These are phyloP conservation scores for Sporothrix euskadiensis DNA, from an alignment of 2,329 filamentous ascomycete genomes.

Conservation along the genomic window DNA sequence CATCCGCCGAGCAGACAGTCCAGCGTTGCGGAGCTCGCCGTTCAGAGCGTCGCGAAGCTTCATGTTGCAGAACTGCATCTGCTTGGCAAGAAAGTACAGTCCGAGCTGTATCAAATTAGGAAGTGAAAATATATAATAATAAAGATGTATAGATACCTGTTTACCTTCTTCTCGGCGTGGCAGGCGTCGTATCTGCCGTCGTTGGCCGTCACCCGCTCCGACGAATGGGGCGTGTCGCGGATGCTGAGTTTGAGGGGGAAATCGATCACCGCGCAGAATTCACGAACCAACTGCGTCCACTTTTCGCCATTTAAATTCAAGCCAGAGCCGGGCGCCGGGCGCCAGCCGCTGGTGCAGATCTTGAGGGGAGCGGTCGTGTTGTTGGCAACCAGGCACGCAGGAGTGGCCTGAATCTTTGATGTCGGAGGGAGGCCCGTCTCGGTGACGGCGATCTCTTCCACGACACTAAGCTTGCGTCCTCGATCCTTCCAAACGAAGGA, in stretches of 20 bases:
- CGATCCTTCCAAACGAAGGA: slow-evolving; percentile 18
- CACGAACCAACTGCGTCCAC: slow-evolving; percentile 28
- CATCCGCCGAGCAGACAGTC: slow-evolving; percentile 16
- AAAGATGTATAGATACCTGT: not conserved
- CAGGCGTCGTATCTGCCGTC: slow-evolving; percentile 28
- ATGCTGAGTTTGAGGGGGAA: slow-evolving; percentile 19
- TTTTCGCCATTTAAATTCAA: slow-evolving; percentile 4
- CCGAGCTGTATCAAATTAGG: slow-evolving; percentile 19
- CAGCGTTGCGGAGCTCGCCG: not conserved
- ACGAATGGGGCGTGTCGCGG: slow-evolving; percentile 26
- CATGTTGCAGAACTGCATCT: slow-evolving; percentile 4
- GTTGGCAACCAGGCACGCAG: slow-evolving; percentile 26
- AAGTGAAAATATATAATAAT: not conserved
- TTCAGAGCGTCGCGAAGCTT: slow-evolving; percentile 22
- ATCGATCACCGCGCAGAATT: not conserved
- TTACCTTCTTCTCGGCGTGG: slow-evolving; percentile 32
- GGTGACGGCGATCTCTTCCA: not conserved
- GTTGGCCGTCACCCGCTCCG: slow-evolving; percentile 17
- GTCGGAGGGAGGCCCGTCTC: not conserved
- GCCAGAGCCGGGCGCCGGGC: not conserved
- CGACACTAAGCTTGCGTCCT: slow-evolving; percentile 11
- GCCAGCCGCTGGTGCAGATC: slow-evolving; percentile 29
- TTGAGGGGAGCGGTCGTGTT: not conserved
- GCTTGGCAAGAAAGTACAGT: slow-evolving; percentile 26
- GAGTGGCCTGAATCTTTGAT: slow-evolving; percentile 9